Base-by-base conservation (phyloP, 768 basidiomycete species). In the Phanerodontia chrysosporium region DNA sequence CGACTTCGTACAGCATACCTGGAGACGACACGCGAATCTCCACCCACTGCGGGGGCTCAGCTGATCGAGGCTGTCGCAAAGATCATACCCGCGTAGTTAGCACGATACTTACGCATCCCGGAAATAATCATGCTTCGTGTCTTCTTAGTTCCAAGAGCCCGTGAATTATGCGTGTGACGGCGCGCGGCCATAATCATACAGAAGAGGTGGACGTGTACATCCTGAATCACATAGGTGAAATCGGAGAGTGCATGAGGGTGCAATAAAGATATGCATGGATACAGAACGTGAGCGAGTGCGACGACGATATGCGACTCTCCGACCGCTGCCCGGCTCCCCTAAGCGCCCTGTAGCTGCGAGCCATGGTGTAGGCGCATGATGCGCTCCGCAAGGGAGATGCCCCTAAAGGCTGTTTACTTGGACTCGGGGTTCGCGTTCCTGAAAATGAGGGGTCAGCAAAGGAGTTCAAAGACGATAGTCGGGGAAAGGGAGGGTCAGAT, bases 401-500 rank as follows among this genome's bases (percentile, higher is more conserved):
- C 32, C 2, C 22, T 4, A 5, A 25, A 57, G 49, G 52, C 28
- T 32, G 35, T 70, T 70, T 73, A 74, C 66, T 73, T 73, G 49
- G 60, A 54, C 65, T 72, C 73, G 63, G 73, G 73, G 66, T 74
- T 74, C 53, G 73, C 67, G 65, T 74, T 74, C 73, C 73, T 74
- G 57, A 32, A 24, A 62, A 46, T 21, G 51, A 21, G 18, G 27
- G 13, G 63, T 69, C 24, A 71, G 62, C 28, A 57, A 58, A 22
- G 36, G 10, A 18, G 32, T 14, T 36, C 3, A 13, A 30, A 46
- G 30, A n/a, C 39, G 27, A 63, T 46, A 45, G 54, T 45, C 49
- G 45, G 52, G 57, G 64, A 58, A 62, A 55, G 18, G 29, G 68
- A 62, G 64, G 62, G 74, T 95, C 94, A 95, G 92, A 95, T 95